Percentiles rank a stretch among this genome's conserved stretches.
phyloP scores from a whole-genome alignment of 139 green algal species.

The Chlamydomonas incerta region DNA sequence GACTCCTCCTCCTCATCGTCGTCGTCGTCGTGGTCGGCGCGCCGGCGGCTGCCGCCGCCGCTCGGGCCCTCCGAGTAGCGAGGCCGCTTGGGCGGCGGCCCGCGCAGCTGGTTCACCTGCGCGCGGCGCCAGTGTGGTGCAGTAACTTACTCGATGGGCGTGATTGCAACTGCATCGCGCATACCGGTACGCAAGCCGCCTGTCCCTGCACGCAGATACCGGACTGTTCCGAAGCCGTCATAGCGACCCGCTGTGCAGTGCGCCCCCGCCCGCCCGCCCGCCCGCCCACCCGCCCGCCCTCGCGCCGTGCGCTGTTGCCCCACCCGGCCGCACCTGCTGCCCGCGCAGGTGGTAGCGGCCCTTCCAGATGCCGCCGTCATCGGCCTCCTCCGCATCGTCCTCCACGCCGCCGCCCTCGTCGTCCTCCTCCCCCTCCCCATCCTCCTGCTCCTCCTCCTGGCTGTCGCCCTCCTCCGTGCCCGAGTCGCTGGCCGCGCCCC shows the following conservation, averaged over 20 bases:
- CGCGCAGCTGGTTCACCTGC: neutral
- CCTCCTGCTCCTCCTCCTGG: neutral
- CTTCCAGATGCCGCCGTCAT: conserved; percentile 22
- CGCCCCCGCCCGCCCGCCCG: too few relatives aligned
- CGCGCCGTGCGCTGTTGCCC: too few relatives aligned
- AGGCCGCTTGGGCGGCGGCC: neutral
- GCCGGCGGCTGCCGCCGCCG: neutral
- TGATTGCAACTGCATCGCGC: too few relatives aligned
- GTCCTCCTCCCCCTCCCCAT: neutral
- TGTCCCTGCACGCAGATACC: too few relatives aligned
- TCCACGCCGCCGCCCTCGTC: neutral
- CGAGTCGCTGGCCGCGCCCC: neutral
- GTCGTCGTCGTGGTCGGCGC: neutral
- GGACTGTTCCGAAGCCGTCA: too few relatives aligned
- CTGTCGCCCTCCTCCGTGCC: neutral
- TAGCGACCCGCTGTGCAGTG: too few relatives aligned
- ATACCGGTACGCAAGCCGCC: too few relatives aligned
- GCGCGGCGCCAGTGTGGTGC: too few relatives aligned
- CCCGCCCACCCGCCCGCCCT: too few relatives aligned
- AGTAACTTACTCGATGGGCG: too few relatives aligned
- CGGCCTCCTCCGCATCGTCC: neutral
- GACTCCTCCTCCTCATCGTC: conserved; percentile 48
- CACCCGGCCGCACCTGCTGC: too few relatives aligned
- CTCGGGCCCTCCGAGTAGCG: neutral
- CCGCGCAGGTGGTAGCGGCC: conserved; percentile 28